Base-by-base conservation (phyloP, 495 filamentous ascomycete species). In the Trichoderma erinaceum region DNA sequence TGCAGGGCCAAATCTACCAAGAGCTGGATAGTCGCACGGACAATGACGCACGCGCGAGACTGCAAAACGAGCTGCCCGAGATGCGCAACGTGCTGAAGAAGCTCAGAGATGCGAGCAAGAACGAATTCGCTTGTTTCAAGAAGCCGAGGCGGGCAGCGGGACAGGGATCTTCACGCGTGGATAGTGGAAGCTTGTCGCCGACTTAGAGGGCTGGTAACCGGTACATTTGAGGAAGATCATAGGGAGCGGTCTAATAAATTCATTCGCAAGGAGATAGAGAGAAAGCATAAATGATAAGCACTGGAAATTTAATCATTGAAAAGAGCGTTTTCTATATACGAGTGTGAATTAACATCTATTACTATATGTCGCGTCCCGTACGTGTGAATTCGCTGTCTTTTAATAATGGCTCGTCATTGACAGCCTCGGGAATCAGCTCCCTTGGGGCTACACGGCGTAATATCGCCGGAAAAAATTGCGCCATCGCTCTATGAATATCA, bases 1-100 rank as follows among this genome's bases (percentile, higher is more conserved):
- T 88, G 50, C 93, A 97, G 79, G 90, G 89, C 70, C 83, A 91
- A 78, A 90, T 98, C 66, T 99, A 99, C 76, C 85, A 92, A 66
- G 90, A 92, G 78, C 78, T 99, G 32, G 95, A 99, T 73, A 80
- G 84, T 56, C 87, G 91, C 64, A 97, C 94, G 67, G 92, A 94
- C 71, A 91, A 91, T 66, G 89, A 92, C 70, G 92, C 93, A 25
- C 83, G 93, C 66, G 82, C 83, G 32, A 81, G 85, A 66, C 82
- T 98, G 64, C 93, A 97, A 80, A 86, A 83, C 38, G 94, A 97
- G 79, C 78, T 99, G 71, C 90, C 89, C 46, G 91, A 91, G 77
- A 94, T 99, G 92, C 84, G 92, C 67, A 87, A 82, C 38, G 86
- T 92, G 21, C 79, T 99, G 68, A 97, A 96, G 83, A 82, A 85